Evolutionary conservation across 768 basidiomycete genomes (phyloP).

Genomic region (Naganishia onofrii): DNA sequence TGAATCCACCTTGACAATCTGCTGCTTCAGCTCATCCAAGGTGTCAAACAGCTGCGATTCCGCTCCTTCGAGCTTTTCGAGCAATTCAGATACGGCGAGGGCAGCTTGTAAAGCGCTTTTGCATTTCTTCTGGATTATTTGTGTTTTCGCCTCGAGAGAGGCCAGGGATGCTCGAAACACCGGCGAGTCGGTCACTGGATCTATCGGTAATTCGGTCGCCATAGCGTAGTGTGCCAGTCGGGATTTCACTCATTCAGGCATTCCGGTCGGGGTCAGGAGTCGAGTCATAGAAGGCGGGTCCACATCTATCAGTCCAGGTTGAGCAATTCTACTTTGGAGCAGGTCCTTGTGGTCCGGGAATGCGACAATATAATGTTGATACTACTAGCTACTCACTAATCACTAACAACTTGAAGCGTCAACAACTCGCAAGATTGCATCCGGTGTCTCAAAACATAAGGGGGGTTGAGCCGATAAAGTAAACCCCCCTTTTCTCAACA

Average conservation of each 20-base stretch:
- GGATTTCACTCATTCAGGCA: background rate
- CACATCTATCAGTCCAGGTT: background rate
- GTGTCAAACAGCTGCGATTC: conserved; percentile 18
- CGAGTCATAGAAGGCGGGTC: background rate
- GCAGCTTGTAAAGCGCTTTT: conserved; percentile 17
- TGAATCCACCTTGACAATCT: conserved; percentile 14
- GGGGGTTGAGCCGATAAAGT: too few relatives aligned
- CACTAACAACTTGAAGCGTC: too few relatives aligned
- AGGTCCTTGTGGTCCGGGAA: background rate
- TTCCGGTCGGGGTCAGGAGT: background rate
- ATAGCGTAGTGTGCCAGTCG: background rate
- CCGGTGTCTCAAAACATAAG: too few relatives aligned
- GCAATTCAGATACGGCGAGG: conserved; percentile 1
- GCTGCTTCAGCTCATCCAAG: background rate
- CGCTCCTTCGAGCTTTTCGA: conserved; percentile 16
- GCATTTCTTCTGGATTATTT: conserved; percentile 1
- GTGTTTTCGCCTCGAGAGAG: conserved; percentile 13
- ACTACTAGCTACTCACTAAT: too few relatives aligned
- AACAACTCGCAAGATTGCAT: too few relatives aligned
- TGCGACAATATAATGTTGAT: too few relatives aligned
- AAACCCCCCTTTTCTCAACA: too few relatives aligned
- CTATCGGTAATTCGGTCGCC: conserved; percentile 20
- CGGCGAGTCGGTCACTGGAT: conserved; percentile 23
- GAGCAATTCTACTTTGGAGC: background rate
- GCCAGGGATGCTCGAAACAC: conserved; percentile 27